A percentile compares a stretch with the other conserved stretches of the same genome.
Evolutionary conservation across 306 rosid species (phyloP).

Genomic region (Acacia acuminata): DNA sequence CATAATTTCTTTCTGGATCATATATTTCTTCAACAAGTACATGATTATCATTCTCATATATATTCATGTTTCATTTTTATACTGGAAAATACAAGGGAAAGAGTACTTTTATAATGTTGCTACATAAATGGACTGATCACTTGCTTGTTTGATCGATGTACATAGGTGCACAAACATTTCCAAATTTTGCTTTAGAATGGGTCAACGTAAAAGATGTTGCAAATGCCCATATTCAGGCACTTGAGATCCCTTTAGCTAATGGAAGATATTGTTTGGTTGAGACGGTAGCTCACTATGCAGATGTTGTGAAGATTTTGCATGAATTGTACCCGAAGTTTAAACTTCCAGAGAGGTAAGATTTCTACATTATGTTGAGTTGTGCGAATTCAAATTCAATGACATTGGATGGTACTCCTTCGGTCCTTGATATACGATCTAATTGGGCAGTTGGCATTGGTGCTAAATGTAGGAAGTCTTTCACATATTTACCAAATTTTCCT

Average conservation of each 20-base stretch:
- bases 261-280: constrained; percentile 23
- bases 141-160: background rate
- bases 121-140: background rate
- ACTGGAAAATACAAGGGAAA: background rate
- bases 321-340: background rate
- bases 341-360: constrained; percentile 49
- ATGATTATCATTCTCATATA: no score
- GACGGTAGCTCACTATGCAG: constrained; percentile 3
- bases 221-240: constrained; percentile 8
- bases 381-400: background rate
- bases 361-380: background rate
- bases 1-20: no score
- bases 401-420: background rate
- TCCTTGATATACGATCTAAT: no score
- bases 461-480: no score
- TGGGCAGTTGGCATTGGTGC: no score
- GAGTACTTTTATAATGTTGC: background rate
- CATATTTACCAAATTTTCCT: no score
- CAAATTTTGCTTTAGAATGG: constrained; percentile 4
- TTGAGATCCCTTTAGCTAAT: constrained; percentile 6
- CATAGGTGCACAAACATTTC: background rate
- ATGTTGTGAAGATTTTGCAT: constrained; percentile 2
- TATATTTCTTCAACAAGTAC: background rate
- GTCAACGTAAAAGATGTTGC: constrained; percentile 15
- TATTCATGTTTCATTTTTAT: no score